Base-by-base conservation (phyloP, 805 yeast species). In the Saccharomycopsis sp. region DNA sequence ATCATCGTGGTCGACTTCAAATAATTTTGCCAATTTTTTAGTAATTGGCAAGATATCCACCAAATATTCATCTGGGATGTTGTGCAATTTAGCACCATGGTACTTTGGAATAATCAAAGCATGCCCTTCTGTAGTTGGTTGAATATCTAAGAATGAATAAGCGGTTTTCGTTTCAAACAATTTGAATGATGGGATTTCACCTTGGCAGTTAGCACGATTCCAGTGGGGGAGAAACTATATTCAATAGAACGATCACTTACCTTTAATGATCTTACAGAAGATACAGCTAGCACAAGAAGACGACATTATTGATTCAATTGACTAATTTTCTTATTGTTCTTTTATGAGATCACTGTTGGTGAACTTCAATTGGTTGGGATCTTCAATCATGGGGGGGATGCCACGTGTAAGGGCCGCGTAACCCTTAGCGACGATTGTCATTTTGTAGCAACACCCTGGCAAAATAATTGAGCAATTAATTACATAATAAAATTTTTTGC, bases 141-240 rank as follows among this genome's bases (percentile, higher is more conserved):
- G 93, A 59, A 90, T 89, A 59, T 90, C 98, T 56, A 93, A 70
- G 62, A 90, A 93, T 0, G 97, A 86, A 59, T 72, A 85, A 2
- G 86, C 65, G 56, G 74, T 71, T 48, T 81, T 71, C n/a, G 97
- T 86, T 64, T 90, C 98, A 57, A 84, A 72, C 51, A 90, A 66
- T 63, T 90, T 93, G 70, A 86, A 78, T 1, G 94, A 85, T 27
- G 98, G 98, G 59, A 90, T 93, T 56, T 93, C 97, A 45, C 96
- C 94, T 77, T 34, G 5, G 8, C 22, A 32, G 23, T 6, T 7
- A 20, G 20, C 11, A 20, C 13, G 8, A 17, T 9, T n/a, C n/a
- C n/a, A n/a, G n/a, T n/a, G n/a, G n/a, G n/a, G n/a, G n/a, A n/a
- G n/a, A n/a, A n/a, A n/a, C n/a, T n/a, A n/a, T n/a, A n/a, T n/a